phyloP scores from a whole-genome alignment of 2,329 filamentous ascomycete species.

The Corinectria fuckeliana region DNA sequence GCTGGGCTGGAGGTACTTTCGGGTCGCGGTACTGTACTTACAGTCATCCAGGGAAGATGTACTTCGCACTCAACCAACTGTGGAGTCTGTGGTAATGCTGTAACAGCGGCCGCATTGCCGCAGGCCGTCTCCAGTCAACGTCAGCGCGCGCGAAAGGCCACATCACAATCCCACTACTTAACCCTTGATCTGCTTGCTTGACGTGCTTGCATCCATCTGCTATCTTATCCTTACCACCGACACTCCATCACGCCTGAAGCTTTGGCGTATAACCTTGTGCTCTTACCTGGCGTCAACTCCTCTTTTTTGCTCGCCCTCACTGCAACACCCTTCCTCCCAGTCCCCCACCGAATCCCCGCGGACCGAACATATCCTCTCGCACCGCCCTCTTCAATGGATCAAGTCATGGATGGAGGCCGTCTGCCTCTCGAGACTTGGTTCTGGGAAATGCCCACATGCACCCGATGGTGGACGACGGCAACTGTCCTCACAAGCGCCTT shows the following conservation, averaged over 20 bases:
- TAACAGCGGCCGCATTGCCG: constrained; percentile 5
- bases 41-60: constrained; percentile 1
- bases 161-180: constrained; percentile 14
- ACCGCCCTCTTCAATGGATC: constrained; percentile 54
- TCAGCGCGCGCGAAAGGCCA: constrained; percentile 18
- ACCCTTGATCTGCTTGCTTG: not conserved
- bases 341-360: not conserved
- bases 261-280: not conserved
- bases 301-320: constrained; percentile 2
- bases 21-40: not conserved
- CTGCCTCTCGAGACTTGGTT: constrained; percentile 97
- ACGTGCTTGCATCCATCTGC: not conserved
- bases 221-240: constrained; percentile 6
- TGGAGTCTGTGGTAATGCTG: not conserved
- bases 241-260: not conserved
- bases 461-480: constrained; percentile 94
- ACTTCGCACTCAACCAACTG: not conserved
- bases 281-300: not conserved
- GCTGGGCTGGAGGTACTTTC: not conserved
- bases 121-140: constrained; percentile 11
- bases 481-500: constrained; percentile 86
- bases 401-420: constrained; percentile 65
- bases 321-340: not conserved
- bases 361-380: not conserved
- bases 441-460: constrained; percentile 97